Evolutionary conservation across 768 basidiomycete genomes (phyloP), one percentile per base, ranked within the genome.

Genomic region (Daedaleopsis nitida): DNA sequence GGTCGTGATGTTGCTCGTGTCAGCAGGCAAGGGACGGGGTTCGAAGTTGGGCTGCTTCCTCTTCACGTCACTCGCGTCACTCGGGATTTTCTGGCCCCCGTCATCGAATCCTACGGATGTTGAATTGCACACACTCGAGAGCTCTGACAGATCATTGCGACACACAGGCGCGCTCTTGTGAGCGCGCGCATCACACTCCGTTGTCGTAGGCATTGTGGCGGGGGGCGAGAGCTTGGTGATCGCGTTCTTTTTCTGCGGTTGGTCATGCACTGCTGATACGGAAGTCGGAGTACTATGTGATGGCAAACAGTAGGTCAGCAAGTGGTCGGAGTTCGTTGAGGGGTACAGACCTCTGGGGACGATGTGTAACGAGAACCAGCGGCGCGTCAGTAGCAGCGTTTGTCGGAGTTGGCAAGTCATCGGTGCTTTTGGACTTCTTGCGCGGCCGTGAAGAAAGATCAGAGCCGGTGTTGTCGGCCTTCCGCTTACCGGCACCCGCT

Each of bases 1-100:
- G 34, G 48, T 56, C 6, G 60, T 61, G 42, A 56, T 52, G 35
- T 56, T 43, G 23, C 60, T 61, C 42, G 49, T 55, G 42, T 61
- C 60, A 10, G 42, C 55, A 32, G 55, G 19, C 6, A 54, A 51
- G 34, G 48, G 35, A 34, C 54, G 60, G 55, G 39, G 60, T 34
- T 52, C 14, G 55, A 16, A 52, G 19, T 14, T 16, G 14, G 37
- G 35, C 7, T 19, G 48, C 17, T 47, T 47, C 45, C 47, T 49
- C 47, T 24, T 24, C 14, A 49, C 19, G 21, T 14, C 27, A 32
- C 27, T 32, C 27, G 27, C 7, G 27, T 32, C 27, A 32, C 47
- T 21, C 21, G 21, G 21, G 23, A 21, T 21, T 24, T 27, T 49
- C 19, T 23, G 23, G 23, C 47, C 44, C 6, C 11, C 47, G 10